Conservation (phyloP, 495 filamentous ascomycete species). For the Penicillium soppii region DNA sequence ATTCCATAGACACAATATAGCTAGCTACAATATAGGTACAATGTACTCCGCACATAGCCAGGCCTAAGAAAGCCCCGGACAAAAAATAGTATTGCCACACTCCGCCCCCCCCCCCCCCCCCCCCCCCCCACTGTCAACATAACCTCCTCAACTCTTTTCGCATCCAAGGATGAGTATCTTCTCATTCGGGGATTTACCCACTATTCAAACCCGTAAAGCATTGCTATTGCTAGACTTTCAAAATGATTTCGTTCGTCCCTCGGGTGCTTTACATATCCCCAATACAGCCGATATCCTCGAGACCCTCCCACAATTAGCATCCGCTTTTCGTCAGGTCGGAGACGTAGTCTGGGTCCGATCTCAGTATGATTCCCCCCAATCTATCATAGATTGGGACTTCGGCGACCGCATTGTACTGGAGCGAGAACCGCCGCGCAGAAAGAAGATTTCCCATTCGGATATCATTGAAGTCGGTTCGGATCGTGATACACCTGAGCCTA, state of each 20-base stretch:
- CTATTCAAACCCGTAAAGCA: conserved; percentile 73
- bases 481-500: conserved; percentile 28
- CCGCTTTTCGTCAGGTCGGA: conserved; percentile 71
- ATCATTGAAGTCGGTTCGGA: conserved; percentile 21
- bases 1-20: too few species aligned
- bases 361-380: conserved; percentile 63
- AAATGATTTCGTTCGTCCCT: conserved; percentile 79
- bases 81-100: neutral
- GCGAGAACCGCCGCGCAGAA: conserved; percentile 16
- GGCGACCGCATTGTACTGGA: conserved; percentile 41
- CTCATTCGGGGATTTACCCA: conserved; percentile 42
- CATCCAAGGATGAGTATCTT: conserved; percentile 38
- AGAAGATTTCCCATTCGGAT: conserved; percentile 10
- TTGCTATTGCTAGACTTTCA: conserved; percentile 85
- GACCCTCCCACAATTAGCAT: conserved; percentile 62
- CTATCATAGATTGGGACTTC: conserved; percentile 45
- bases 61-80: too few species aligned
- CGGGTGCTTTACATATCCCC: conserved; percentile 66
- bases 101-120: neutral
- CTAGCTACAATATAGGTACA: too few species aligned
- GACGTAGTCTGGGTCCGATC: conserved; percentile 89
- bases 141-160: neutral
- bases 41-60: too few species aligned
- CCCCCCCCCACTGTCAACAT: neutral
- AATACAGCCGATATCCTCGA: conserved; percentile 67